Conservation (phyloP, 768 basidiomycete species). For the Tricholoma terreum region DNA sequence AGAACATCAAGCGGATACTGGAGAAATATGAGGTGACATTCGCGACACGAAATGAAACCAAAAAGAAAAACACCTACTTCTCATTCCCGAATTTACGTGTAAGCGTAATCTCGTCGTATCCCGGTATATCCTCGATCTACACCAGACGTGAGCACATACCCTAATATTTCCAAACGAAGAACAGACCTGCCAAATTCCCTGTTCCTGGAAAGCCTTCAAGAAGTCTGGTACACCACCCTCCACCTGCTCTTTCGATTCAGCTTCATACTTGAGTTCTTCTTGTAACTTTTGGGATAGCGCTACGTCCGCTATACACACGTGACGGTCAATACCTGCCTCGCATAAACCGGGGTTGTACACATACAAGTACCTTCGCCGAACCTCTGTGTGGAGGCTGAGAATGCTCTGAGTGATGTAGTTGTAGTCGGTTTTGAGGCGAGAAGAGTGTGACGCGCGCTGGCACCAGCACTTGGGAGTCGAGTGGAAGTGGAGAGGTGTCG, state of each 20-base stretch:
- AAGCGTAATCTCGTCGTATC: conserved; percentile 80
- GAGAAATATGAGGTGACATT: not conserved
- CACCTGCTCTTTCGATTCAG: conserved; percentile 45
- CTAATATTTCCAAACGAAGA: not conserved
- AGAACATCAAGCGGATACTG: conserved; percentile 89
- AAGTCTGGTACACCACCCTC: conserved; percentile 59
- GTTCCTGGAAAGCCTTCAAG: conserved; percentile 66
- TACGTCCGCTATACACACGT: conserved; percentile 55
- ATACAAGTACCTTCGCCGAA: conserved; percentile 46
- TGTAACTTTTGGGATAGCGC: conserved; percentile 69
- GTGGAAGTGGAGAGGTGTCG: conserved; percentile 29
- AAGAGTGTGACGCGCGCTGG: conserved; percentile 15
- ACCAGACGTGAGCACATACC: not conserved
- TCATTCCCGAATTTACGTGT: conserved; percentile 90
- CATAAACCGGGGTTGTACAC: conserved; percentile 18
- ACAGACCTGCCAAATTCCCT: conserved; percentile 78
- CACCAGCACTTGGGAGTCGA: no score
- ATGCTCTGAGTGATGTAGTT: conserved; percentile 23
- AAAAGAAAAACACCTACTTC: conserved; percentile 48
- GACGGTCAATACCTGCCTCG: conserved; percentile 7
- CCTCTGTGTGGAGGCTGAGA: conserved; percentile 42
- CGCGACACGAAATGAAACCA: not conserved
- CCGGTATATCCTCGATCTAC: conserved; percentile 67
- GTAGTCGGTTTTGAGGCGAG: conserved; percentile 1
- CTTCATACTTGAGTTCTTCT: conserved; percentile 86